phyloP scores from a whole-genome alignment of 2,329 filamentous ascomycete species.

The Penicillium sp. region DNA sequence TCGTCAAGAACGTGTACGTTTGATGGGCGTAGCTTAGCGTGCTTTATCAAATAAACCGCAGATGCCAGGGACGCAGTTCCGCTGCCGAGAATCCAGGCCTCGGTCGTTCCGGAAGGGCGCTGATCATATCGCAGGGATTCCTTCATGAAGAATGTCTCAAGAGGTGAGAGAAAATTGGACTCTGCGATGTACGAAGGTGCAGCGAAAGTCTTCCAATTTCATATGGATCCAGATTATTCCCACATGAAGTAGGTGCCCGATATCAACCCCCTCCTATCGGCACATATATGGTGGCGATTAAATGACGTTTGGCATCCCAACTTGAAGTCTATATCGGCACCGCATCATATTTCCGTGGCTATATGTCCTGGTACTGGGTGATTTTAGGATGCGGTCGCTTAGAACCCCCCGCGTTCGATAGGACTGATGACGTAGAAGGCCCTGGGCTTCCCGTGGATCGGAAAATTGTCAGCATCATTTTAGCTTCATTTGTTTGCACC shows the following conservation, averaged over 20 bases:
- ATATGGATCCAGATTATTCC: no score
- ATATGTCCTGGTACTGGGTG: not conserved
- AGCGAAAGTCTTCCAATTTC: no score
- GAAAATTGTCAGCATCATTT: no score
- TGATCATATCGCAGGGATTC: not conserved
- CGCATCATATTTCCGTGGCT: not conserved
- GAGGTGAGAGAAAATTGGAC: not conserved
- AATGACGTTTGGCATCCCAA: not conserved
- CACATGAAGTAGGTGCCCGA: not conserved
- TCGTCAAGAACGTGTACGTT: conserved; percentile 6
- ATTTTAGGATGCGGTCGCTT: not conserved
- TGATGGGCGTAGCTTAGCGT: not conserved
- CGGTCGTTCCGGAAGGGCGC: not conserved
- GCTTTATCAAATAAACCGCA: conserved; percentile 6
- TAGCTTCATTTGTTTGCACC: not conserved
- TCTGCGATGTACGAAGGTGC: no score
- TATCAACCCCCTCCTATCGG: not conserved
- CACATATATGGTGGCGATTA: not conserved
- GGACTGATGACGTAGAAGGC: not conserved
- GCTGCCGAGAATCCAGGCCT: conserved; percentile 10
- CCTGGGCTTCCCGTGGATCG: not conserved
- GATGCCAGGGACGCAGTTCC: conserved; percentile 9
- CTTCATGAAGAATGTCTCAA: not conserved
- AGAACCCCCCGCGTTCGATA: not conserved
- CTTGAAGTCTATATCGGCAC: not conserved